Conservation (phyloP, 2,329 filamentous ascomycete species). For the Aspergillus unguis region DNA sequence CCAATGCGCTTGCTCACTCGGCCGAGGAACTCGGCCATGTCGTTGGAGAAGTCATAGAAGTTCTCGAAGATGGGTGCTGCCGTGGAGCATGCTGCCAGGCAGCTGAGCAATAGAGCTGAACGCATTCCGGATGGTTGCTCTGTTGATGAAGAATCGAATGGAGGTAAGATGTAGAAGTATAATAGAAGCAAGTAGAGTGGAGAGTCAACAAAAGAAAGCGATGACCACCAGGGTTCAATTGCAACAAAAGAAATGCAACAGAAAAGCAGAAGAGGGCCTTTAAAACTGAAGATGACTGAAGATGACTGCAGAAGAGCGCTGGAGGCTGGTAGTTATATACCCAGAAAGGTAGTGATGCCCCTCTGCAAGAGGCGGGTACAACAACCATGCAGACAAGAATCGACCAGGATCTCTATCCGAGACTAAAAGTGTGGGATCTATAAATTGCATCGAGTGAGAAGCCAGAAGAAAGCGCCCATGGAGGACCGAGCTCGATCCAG, state of each 20-base stretch:
- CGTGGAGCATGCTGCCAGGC: conserved; percentile 30
- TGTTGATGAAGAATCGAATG: neutral
- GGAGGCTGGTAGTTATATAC: conserved; percentile 11
- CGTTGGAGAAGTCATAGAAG: conserved; percentile 39
- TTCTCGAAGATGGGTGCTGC: conserved; percentile 36
- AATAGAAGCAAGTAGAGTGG: neutral
- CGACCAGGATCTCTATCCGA: conserved; percentile 10
- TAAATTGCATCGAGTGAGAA: conserved; percentile 11
- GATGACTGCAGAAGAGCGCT: conserved; percentile 5
- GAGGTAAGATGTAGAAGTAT: no score
- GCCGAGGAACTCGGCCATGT: conserved; percentile 39
- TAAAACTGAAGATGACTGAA: conserved; percentile 7
- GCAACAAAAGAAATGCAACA: conserved; percentile 1
- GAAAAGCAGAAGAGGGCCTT: neutral
- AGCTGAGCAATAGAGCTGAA: conserved; percentile 25
- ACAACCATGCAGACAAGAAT: conserved; percentile 10
- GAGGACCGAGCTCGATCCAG: neutral
- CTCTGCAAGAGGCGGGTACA: conserved; percentile 10
- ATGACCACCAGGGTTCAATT: conserved; percentile 8
- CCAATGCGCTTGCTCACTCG: conserved; percentile 41
- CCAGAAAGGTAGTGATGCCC: conserved; percentile 1
- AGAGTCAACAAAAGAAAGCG: conserved; percentile 5
- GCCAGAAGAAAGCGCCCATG: conserved; percentile 8
- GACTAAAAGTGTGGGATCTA: conserved; percentile 10
- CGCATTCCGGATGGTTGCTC: conserved; percentile 17